Evolutionary conservation across 208 protist species (phyloP), one percentile per base, ranked within the genome.

Genomic region (Crithidia brevicula): DNA sequence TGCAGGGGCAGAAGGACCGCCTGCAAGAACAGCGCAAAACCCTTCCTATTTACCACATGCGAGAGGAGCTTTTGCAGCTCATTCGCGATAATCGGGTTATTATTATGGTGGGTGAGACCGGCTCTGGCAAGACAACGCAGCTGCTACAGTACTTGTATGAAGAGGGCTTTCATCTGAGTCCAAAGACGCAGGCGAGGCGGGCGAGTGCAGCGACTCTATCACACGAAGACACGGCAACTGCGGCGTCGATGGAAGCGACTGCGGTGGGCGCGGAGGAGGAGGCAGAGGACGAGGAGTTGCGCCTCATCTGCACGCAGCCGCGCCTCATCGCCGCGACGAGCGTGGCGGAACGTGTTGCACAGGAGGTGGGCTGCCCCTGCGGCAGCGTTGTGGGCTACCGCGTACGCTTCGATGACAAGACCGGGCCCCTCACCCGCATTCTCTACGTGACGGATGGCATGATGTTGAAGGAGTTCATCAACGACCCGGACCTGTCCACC

Each of bases 381-480:
- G 97, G 97, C 22, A 86, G 87, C 33, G 67, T 97, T 43, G 97
- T 99, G 23, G 98, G 98, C 31, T 99, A 99, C 81, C 87, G 87
- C 27, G 98, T 99, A 28, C 91, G 98, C 51, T 99, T 99, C 73
- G 98, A 99, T 67, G 98, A 99, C 77, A 93, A 81, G 43, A 97
- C 94, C 0, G 79, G 79, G 8, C 73, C 88, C 3, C 72, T 87
- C 45, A 99, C 98, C 0, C 72, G 80, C 9, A 80, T 99, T 16
- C 84, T 98, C 31, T 99, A 98, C 82, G 92, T 99, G 77, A 99
- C 99, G 6, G 99, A 99, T 88, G 99, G 99, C 58, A 99, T 99
- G 91, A 92, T 99, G 74, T 83, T 99, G 25, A 92, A 98, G 56
- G 98, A 99, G 75, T 96, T 98, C 57, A 81, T 98, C 2, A 85